Evolutionary conservation across 164 flowering plant genomes (phyloP).

Genomic region (Magnolia sinica): DNA sequence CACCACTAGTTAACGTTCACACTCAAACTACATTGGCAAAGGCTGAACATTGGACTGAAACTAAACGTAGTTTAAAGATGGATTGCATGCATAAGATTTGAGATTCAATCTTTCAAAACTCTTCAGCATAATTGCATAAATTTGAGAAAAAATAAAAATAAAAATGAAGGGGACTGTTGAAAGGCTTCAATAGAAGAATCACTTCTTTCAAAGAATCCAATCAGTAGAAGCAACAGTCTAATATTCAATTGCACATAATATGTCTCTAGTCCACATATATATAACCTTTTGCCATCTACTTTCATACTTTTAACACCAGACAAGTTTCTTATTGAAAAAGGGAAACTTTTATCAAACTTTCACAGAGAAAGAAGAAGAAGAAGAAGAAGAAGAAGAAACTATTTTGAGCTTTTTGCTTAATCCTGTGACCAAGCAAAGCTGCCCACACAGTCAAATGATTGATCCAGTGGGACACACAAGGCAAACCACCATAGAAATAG

Average conservation of each 20-base stretch:
- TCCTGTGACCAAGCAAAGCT: too few relatives aligned
- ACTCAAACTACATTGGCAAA: neutral
- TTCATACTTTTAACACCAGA: neutral
- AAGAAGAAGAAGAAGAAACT: too few relatives aligned
- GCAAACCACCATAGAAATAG: too few relatives aligned
- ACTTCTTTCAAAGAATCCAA: neutral
- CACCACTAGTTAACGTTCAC: neutral
- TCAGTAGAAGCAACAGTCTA: neutral
- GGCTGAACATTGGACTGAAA: neutral
- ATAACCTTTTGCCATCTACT: neutral
- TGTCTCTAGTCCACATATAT: too few relatives aligned
- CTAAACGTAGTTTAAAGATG: neutral
- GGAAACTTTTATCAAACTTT: too few relatives aligned
- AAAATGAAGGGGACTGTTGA: neutral
- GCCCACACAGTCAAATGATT: too few relatives aligned
- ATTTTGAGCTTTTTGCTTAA: too few relatives aligned
- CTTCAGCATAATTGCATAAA: neutral
- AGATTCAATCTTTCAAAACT: neutral
- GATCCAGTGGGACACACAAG: too few relatives aligned
- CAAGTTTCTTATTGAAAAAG: neutral
- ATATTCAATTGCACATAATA: neutral
- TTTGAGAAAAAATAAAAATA: neutral
- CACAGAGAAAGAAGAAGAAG: too few relatives aligned
- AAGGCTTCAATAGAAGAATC: neutral
- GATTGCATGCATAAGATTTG: neutral